Evolutionary conservation across 805 yeast species (phyloP), one percentile per base, ranked within the genome.

Genomic region (Starmerella potacharoeniae): DNA sequence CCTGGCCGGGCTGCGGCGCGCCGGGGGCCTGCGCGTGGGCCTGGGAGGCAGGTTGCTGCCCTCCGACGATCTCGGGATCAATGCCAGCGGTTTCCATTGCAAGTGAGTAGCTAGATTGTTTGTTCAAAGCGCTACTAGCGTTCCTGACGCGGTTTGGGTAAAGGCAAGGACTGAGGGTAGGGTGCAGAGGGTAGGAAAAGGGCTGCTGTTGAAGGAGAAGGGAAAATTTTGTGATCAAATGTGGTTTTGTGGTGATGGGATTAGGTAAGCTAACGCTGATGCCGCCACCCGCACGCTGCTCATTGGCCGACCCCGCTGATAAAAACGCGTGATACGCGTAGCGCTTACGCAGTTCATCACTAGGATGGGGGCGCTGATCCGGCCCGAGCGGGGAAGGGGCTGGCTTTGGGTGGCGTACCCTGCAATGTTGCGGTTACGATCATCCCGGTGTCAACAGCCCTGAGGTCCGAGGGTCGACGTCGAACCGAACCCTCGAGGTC

Each of bases 31-130:
- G 60, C 46, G 55, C 33, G 52, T 55, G 59, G 16, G 52, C 41
- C 17, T 49, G 49, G 52, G 50, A 34, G 48, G 53, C 58, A 49
- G 60, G 54, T 49, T 58, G 63, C 52, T 65, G 68, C 55, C 62
- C 66, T 48, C 65, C 61, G 16, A 66, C 68, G 51, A 66, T 66
- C 52, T 64, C 69, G 28, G 69, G 69, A 54, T 66, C 69, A 42
- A 66, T 66, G 41, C 65, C 65, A 13, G 64, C 55, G 9, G 62
- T 65, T 49, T 63, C 66, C 66, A 63, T 63, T 41, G 49, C 52
- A 29, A 35, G 35, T 30, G 22, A 13, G 28, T 41, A n/a, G 30
- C 10, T 29, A 13, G 16, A 9, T 44, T 16, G 45, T 17, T 45
- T 34, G 22, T 43, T 16, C 22, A 40, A 33, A 40, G 42, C 53